These are phyloP conservation scores for Talaromyces islandicus DNA, from an alignment of 2,329 filamentous ascomycete genomes.

Conservation along the genomic window DNA sequence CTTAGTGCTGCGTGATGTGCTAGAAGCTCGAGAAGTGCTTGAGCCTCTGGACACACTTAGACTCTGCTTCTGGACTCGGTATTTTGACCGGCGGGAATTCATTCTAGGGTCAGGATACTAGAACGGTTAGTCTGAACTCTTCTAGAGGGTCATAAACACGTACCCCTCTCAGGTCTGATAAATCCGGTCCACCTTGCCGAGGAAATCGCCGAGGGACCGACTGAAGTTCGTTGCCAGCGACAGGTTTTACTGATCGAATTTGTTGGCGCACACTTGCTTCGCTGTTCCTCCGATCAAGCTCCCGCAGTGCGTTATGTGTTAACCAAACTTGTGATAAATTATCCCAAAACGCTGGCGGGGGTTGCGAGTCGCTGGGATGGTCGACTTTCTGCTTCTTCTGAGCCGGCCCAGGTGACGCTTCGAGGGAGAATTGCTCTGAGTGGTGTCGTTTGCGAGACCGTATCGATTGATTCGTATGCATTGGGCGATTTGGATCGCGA, in stretches of 20 bases:
- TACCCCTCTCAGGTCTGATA: slow-evolving; percentile 2
- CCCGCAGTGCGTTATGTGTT: background rate
- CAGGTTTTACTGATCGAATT: background rate
- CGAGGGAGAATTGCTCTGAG: background rate
- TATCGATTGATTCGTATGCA: background rate
- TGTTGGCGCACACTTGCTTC: background rate
- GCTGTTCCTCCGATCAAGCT: background rate
- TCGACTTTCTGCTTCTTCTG: background rate
- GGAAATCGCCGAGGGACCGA: background rate
- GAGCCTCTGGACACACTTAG: background rate
- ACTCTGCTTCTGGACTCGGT: background rate
- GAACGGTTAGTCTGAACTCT: background rate
- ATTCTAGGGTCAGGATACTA: background rate
- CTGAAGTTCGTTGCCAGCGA: too few species aligned
- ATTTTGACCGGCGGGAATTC: too few species aligned
- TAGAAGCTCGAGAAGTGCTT: too few species aligned
- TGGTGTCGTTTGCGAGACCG: background rate
- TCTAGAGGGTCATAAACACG: too few species aligned
- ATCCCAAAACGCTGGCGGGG: background rate
- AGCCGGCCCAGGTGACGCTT: background rate
- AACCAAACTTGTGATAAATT: background rate
- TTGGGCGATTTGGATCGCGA: background rate
- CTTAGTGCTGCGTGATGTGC: background rate
- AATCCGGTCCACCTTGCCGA: slow-evolving; percentile 1
- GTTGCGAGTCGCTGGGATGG: background rate